Percentiles rank a stretch among this genome's conserved stretches.
Conservation (phyloP, 1,284 basidiomycete species). For the Agaricales sp. region DNA sequence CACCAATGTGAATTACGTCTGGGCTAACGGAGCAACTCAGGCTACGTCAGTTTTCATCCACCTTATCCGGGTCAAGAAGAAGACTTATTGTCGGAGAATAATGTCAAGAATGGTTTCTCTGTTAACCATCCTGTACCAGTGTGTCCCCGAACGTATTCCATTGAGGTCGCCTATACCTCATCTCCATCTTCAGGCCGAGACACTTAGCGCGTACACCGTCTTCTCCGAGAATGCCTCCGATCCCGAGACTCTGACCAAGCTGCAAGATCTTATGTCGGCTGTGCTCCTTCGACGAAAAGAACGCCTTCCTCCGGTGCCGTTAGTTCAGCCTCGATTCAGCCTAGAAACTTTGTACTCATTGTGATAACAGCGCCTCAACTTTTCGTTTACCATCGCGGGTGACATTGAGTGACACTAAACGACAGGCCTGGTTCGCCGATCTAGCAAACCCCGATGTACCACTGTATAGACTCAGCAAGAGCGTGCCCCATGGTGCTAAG, state of each 20-base stretch:
- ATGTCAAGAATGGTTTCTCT: slow-evolving; percentile 73
- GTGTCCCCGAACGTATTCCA: slow-evolving; percentile 14
- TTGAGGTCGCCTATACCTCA: slow-evolving; percentile 5
- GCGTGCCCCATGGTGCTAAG: slow-evolving; percentile 89
- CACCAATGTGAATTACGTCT: slow-evolving; percentile 2
- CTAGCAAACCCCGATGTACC: slow-evolving; percentile 87
- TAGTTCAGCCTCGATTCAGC: slow-evolving; percentile 25
- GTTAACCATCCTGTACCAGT: slow-evolving; percentile 55
- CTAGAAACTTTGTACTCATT: background rate
- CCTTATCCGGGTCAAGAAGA: slow-evolving; percentile 79
- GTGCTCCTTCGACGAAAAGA: slow-evolving; percentile 60
- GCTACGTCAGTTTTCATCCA: slow-evolving; percentile 82
- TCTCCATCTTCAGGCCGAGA: slow-evolving; percentile 41
- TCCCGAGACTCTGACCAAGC: slow-evolving; percentile 46
- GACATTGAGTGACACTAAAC: slow-evolving; percentile 83
- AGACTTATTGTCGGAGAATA: slow-evolving; percentile 67
- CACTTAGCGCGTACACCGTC: slow-evolving; percentile 44
- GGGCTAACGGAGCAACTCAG: slow-evolving; percentile 25
- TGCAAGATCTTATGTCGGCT: slow-evolving; percentile 76
- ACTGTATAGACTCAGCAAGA: slow-evolving; percentile 79
- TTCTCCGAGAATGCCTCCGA: slow-evolving; percentile 43
- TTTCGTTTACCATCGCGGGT: slow-evolving; percentile 85
- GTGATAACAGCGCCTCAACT: slow-evolving; percentile 52
- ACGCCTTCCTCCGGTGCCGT: slow-evolving; percentile 50
- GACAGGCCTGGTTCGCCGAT: slow-evolving; percentile 85